These are phyloP conservation scores for Citeromyces nyonsensis DNA, from an alignment of 805 yeast genomes.

Conservation along the genomic window DNA sequence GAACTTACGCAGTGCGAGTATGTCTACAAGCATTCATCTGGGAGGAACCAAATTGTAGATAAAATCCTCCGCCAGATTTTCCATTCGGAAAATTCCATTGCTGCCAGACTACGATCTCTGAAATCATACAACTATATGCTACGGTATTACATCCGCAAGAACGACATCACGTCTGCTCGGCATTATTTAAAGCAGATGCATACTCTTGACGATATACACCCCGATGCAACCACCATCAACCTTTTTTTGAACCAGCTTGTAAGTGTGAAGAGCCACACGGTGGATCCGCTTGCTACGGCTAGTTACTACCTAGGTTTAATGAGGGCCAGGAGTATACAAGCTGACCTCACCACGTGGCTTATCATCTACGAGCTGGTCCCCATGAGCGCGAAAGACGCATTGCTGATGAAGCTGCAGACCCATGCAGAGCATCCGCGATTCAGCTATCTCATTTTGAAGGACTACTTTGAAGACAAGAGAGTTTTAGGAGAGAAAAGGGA, in stretches of 20 bases:
- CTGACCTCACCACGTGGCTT: slow-evolving; percentile 22
- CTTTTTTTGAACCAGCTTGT: slow-evolving; percentile 15
- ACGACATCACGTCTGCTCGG: slow-evolving; percentile 23
- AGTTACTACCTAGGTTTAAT: slow-evolving; percentile 16
- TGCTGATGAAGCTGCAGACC: slow-evolving; percentile 15
- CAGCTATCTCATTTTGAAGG: neutral
- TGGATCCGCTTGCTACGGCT: slow-evolving; percentile 5
- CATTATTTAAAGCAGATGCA: slow-evolving; percentile 24
- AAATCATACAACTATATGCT: slow-evolving; percentile 20
- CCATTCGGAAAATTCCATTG: slow-evolving; percentile 18
- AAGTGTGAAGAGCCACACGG: slow-evolving; percentile 6
- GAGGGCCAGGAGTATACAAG: slow-evolving; percentile 11
- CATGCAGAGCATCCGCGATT: slow-evolving; percentile 9
- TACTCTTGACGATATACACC: slow-evolving; percentile 11
- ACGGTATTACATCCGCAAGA: slow-evolving; percentile 18
- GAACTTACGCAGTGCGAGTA: slow-evolving; percentile 2
- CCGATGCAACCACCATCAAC: slow-evolving; percentile 22
- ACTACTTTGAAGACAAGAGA: neutral
- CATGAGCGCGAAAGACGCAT: slow-evolving; percentile 13
- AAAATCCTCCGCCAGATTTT: slow-evolving; percentile 20
- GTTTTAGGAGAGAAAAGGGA: no score
- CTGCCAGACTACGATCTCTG: slow-evolving; percentile 13
- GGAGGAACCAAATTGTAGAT: slow-evolving; percentile 19
- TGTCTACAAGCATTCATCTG: slow-evolving; percentile 16
- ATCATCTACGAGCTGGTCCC: slow-evolving; percentile 15